These are phyloP conservation scores for Penicillium glabrum DNA, from an alignment of 2,329 filamentous ascomycete genomes.

Conservation along the genomic window DNA sequence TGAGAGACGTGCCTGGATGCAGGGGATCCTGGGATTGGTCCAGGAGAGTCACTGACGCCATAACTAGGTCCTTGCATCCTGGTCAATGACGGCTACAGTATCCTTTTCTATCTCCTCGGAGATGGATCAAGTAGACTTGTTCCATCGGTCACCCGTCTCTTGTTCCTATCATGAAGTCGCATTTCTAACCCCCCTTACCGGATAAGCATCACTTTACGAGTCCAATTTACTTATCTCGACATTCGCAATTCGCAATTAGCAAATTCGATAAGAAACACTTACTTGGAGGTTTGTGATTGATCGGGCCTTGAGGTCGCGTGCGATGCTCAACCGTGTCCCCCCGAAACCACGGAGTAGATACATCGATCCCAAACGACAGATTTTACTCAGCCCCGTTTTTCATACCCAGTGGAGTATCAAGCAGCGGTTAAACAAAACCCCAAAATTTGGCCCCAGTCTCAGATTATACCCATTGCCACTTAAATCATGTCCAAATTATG, in stretches of 20 bases:
- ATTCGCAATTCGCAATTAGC: not conserved
- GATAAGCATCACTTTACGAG: not conserved
- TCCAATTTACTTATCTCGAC: not conserved
- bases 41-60: not conserved
- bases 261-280: not conserved
- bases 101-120: constrained; percentile 5
- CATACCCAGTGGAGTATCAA: not conserved
- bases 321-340: not conserved
- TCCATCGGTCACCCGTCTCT: not conserved
- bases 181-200: constrained; percentile 1
- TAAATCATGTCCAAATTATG: not conserved
- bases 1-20: not conserved
- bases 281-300: not conserved
- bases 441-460: too few species aligned
- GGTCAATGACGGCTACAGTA: not conserved
- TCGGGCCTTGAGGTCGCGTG: not conserved
- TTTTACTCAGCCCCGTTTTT: not conserved
- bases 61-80: not conserved
- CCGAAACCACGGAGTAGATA: not conserved
- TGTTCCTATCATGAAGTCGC: constrained; percentile 3
- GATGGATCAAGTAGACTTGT: not conserved
- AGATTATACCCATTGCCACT: not conserved
- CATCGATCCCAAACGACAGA: not conserved
- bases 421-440: too few species aligned
- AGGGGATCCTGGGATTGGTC: not conserved